Evolutionary conservation across 139 green algal species (phyloP).

Genomic region (Chlorella sp.): DNA sequence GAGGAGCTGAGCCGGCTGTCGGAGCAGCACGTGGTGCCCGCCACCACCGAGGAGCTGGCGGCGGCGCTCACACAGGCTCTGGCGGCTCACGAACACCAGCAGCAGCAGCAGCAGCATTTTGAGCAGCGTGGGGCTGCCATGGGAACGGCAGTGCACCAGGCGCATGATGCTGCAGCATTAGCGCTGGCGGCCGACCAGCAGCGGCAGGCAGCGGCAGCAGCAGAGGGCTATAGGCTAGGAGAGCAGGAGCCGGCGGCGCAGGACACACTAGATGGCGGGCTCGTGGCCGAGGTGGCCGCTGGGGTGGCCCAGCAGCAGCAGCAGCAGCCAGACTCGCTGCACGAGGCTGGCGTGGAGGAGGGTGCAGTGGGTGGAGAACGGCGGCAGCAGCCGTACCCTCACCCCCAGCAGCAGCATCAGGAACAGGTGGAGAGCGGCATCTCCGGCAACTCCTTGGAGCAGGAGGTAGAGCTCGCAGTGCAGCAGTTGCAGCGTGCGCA

Average conservation of each 20-base stretch:
- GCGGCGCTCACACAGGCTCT: not conserved
- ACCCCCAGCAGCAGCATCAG: too few relatives aligned
- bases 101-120: not conserved
- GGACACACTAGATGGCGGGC: too few relatives aligned
- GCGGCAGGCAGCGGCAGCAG: not conserved
- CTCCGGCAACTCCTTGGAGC: not conserved
- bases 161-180: not conserved
- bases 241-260: not conserved
- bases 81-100: not conserved
- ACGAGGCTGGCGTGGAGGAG: not conserved
- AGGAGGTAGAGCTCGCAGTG: not conserved
- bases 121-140: too few relatives aligned
- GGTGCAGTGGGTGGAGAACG: not conserved
- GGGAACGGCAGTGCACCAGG: too few relatives aligned
- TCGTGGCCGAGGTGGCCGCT: too few relatives aligned
- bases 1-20: not conserved
- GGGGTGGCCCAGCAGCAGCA: not conserved
- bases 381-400: too few relatives aligned
- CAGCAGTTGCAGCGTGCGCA: not conserved
- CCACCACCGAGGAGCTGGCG: too few relatives aligned
- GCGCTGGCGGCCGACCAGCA: not conserved
- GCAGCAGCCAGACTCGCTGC: not conserved
- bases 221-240: too few relatives aligned
- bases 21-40: too few relatives aligned
- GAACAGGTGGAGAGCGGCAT: too few relatives aligned